These are phyloP conservation scores for Aspergillus sp. DNA, from an alignment of 2,329 filamentous ascomycete species.

Conservation along the genomic window DNA sequence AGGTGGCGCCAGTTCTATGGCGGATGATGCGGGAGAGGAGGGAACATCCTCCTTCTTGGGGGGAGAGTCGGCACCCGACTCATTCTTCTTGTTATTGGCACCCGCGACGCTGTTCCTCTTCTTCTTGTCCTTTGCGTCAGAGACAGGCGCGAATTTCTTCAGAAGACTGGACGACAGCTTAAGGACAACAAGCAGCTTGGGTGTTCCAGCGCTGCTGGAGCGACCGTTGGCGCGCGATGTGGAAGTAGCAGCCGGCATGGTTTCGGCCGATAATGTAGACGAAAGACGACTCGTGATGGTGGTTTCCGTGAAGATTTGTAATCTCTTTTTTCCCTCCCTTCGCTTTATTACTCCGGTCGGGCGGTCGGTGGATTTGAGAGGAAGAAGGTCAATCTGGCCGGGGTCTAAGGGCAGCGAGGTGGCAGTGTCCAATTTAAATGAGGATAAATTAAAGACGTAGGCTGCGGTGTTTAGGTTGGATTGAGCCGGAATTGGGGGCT, in stretches of 20 bases:
- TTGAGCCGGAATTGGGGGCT: constrained; percentile 13
- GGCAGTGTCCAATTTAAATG: constrained; percentile 14
- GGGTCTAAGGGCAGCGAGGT: constrained; percentile 3
- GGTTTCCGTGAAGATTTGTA: background rate
- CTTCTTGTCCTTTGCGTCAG: constrained; percentile 23
- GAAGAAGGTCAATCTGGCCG: background rate
- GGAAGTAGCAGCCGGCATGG: constrained; percentile 28
- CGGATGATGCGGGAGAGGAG: constrained; percentile 38
- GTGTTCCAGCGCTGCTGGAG: constrained; percentile 31
- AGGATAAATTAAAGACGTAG: constrained; percentile 22
- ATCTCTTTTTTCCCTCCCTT: background rate
- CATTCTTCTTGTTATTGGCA: constrained; percentile 14
- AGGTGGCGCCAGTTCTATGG: constrained; percentile 34
- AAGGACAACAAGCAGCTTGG: constrained; percentile 38
- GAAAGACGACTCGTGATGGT: background rate
- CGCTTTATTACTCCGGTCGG: background rate
- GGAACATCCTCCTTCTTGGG: constrained; percentile 28
- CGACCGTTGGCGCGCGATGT: constrained; percentile 35
- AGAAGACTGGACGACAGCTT: constrained; percentile 39
- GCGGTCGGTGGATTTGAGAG: background rate
- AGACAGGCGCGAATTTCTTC: constrained; percentile 32
- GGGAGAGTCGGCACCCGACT: constrained; percentile 19
- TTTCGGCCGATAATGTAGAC: constrained; percentile 2
- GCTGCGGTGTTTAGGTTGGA: constrained; percentile 18
- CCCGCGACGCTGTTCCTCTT: constrained; percentile 14